Base-by-base conservation (phyloP, 2,329 filamentous ascomycete genomes). In the Pseudocercospora pini-densiflorae region DNA sequence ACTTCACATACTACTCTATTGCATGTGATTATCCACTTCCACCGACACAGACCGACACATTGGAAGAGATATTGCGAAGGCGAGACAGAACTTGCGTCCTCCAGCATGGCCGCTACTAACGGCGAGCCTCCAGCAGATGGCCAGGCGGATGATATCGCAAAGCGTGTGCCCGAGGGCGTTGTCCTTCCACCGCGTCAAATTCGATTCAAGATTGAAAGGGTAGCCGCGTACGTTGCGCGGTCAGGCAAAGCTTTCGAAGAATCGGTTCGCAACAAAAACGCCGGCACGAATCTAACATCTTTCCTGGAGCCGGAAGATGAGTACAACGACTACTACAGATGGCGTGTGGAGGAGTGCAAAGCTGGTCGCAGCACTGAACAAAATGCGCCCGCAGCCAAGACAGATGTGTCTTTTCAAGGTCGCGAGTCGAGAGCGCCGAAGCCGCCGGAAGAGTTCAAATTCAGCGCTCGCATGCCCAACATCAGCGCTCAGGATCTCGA, bases 401-500 rank as follows among this genome's bases (percentile, higher is more conserved):
- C 72, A 54, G 73, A 73, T 14, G 75, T 76, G 55, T 49, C 81
- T 79, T 16, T 82, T 83, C 59, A 83, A 82, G 72, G 83, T 80
- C 59, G 86, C 88, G 78, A 93, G 91, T 73, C 92, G 51, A 88
- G 91, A 79, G 94, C 94, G 23, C 94, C 94, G 7, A 89, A 90
- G 51, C 89, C 94, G 75, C 95, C 95, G 16, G 87, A 91, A 64
- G 91, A 94, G 74, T 98, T 96, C 76, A 88, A 92, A 72, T 99
- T 97, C 82, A 97, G 93, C 63, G 94, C 95, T 73, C 91, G 94
- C 77, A 97, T 98, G 92, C 95, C 95, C 65, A 94, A 94, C 72
- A 97, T 99, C 81, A 97, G 91, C 80, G 93, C 96, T 70, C 92
- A 97, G 79, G 95, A 99, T 84, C 82, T 98, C 68, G 88, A 89